Conservation (phyloP, 1,284 basidiomycete species). For the Thecaphora frezii region DNA sequence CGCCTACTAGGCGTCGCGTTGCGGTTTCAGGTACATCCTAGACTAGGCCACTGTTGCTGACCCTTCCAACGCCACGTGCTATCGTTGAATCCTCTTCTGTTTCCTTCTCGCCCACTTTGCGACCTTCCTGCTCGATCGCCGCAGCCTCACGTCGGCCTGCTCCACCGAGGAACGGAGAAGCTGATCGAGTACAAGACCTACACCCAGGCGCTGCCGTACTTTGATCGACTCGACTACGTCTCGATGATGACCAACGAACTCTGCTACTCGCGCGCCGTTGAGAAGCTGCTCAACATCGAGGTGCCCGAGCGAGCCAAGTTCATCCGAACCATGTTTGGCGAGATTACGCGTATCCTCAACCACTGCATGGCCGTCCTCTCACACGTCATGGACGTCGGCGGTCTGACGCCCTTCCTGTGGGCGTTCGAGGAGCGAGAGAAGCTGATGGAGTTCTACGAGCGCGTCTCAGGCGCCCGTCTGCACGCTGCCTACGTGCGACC, state of each 20-base stretch:
- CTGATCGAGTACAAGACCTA: slow-evolving; percentile 99
- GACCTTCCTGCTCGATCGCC: slow-evolving; percentile 10
- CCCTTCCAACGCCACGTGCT: neutral
- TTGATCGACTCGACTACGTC: slow-evolving; percentile 97
- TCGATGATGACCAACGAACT: slow-evolving; percentile 75
- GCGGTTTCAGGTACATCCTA: too few species aligned
- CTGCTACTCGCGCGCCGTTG: slow-evolving; percentile 93
- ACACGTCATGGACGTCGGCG: slow-evolving; percentile 76
- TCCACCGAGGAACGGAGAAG: slow-evolving; percentile 97
- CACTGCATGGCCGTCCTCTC: slow-evolving; percentile 97
- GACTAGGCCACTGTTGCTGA: too few species aligned
- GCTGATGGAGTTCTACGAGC: slow-evolving; percentile 99
- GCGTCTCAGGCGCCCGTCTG: slow-evolving; percentile 93
- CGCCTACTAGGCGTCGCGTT: too few species aligned
- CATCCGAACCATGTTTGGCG: slow-evolving; percentile 96
- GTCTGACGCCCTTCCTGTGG: slow-evolving; percentile 97
- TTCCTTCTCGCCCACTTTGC: slow-evolving; percentile 49
- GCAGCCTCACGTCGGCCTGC: slow-evolving; percentile 83
- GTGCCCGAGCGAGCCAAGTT: slow-evolving; percentile 98
- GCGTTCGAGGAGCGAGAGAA: slow-evolving; percentile 99
- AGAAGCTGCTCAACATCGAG: slow-evolving; percentile 97
- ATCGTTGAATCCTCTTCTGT: neutral
- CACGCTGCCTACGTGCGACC: slow-evolving; percentile 98
- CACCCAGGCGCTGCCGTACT: slow-evolving; percentile 96
- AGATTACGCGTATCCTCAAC: slow-evolving; percentile 94